These are phyloP conservation scores for Irpex sp. DNA, from an alignment of 1,284 basidiomycete species.

Conservation along the genomic window DNA sequence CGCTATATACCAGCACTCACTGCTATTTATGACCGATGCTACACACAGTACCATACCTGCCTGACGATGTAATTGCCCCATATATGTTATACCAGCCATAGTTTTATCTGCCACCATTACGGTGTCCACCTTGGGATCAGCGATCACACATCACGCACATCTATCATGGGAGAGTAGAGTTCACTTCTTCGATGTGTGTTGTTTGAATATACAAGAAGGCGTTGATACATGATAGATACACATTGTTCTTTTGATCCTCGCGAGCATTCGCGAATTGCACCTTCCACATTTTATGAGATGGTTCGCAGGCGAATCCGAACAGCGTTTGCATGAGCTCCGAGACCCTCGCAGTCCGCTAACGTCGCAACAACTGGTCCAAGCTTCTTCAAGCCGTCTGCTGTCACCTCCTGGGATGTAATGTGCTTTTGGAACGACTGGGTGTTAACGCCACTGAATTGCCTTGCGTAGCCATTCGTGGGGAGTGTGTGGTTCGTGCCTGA, in stretches of 20 bases:
- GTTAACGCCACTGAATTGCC: conserved; percentile 98
- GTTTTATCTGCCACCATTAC: no score
- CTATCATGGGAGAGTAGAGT: no score
- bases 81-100: background rate
- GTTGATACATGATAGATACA: no score
- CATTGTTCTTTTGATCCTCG: no score
- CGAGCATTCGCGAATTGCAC: no score
- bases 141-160: no score
- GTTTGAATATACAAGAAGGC: background rate
- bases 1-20: background rate
- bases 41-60: background rate
- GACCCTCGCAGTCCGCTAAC: conserved; percentile 91
- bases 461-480: conserved; percentile 92
- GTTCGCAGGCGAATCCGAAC: conserved; percentile 62
- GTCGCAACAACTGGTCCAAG: conserved; percentile 90
- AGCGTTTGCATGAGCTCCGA: conserved; percentile 92
- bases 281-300: conserved; percentile 12
- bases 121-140: no score
- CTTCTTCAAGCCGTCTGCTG: conserved; percentile 66
- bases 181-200: background rate
- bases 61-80: background rate
- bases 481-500: conserved; percentile 98
- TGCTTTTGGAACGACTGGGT: conserved; percentile 98
- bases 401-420: conserved; percentile 94
- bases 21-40: background rate